Conservation (phyloP, 1,284 basidiomycete species). For the Tausonia pullulans region DNA sequence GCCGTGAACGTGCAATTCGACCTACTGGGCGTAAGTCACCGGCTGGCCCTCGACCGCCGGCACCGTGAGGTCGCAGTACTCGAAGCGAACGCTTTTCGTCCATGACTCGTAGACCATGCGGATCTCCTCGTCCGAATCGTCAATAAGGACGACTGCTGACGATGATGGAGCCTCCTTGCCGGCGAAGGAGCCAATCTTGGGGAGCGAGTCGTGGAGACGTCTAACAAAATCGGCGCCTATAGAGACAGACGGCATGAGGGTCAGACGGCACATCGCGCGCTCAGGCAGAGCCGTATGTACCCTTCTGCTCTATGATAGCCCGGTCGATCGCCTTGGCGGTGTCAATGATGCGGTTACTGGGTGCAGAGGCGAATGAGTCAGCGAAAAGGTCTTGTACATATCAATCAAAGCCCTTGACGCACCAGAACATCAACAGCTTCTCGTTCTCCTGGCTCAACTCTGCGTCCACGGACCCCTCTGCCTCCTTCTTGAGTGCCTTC, state of each 20-base stretch:
- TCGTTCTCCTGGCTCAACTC: conserved; percentile 22
- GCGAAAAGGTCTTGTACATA: too few species aligned
- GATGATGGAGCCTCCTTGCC: conserved; percentile 21
- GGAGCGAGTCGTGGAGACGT: conserved; percentile 59
- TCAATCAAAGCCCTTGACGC: conserved; percentile 7
- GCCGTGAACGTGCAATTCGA: neutral
- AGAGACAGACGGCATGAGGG: neutral
- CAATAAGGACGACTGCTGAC: conserved; percentile 1
- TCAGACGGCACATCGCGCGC: conserved; percentile 25
- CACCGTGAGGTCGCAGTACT: conserved; percentile 70
- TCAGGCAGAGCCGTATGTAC: conserved; percentile 51
- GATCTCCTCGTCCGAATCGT: conserved; percentile 49
- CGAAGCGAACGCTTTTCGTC: conserved; percentile 66
- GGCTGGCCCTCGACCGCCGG: conserved; percentile 22
- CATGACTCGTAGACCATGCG: conserved; percentile 64
- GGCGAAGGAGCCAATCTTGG: conserved; percentile 50
- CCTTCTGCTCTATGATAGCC: conserved; percentile 67
- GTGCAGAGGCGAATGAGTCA: conserved; percentile 26
- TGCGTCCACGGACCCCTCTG: conserved; percentile 15
- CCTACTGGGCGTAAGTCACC: conserved; percentile 10
- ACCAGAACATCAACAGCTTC: conserved; percentile 35
- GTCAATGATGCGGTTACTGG: conserved; percentile 65
- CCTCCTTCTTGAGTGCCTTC: conserved; percentile 45
- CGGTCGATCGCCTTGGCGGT: conserved; percentile 72
- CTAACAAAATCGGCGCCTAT: conserved; percentile 58